Base-by-base conservation (phyloP, 83 land plant species). In the Picea mariana region DNA sequence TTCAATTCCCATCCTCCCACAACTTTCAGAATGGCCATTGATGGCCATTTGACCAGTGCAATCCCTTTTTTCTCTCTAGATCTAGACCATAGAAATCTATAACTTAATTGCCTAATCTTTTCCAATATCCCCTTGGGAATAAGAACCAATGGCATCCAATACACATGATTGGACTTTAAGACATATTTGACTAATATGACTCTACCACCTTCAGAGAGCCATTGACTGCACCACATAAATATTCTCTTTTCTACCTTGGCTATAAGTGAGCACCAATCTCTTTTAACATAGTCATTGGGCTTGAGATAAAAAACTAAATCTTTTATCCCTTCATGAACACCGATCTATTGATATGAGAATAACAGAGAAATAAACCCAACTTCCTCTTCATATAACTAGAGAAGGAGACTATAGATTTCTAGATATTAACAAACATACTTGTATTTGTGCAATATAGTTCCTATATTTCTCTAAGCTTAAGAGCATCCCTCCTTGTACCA, bases 271-370 rank as follows among this genome's bases (percentile, higher is more conserved):
- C 0, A 0, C 24, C 23, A 64, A 21, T 64, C 26, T 15, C 0
- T 0, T 6, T 62, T 62, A 16, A 1, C 7, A 64, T 64, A 64
- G 23, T 0, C 6, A 21, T 64, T 64, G 7, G 11, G 23, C 24
- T 64, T 64, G 9, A 64, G 8, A 5, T 64, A 24, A 21, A n/a
- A 64, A 4, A 11, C 9, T 7, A 64, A 3, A 9, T 64, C 4
- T 24, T 64, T 21, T 0, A 62, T 4, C n/a, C 67, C 23, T 12
- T 4, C 9, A 0, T 64, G 0, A 3, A 64, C 7, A n/a, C 0
- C n/a, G 0, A 18, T 6, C 24, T n/a, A 0, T 2, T 4, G 7
- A 0, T n/a, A 64, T 9, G 17, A 0, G 16, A n/a, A 0, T 8
- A 27, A 27, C 1, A 2, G 5, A 62, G n/a, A 21, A 2, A n/a